Conservation (phyloP, 768 basidiomycete species). For the Lentinula sp. region DNA sequence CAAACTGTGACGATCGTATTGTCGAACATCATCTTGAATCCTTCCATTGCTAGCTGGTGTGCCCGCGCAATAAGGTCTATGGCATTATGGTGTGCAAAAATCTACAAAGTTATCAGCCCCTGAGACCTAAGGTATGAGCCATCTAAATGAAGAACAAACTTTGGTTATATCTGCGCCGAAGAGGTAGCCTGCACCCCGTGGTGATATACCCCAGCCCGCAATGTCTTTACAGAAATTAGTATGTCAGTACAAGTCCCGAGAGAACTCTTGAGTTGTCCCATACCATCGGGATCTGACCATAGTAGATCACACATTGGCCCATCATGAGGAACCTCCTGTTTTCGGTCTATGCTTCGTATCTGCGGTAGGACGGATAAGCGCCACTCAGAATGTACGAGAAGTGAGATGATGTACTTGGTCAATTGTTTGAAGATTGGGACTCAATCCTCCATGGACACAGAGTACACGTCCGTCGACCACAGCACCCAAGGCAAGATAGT, state of each 20-base stretch:
- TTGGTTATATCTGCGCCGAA: slow-evolving; percentile 93
- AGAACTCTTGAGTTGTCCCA: slow-evolving; percentile 13
- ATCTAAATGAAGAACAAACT: background rate
- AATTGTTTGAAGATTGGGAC: slow-evolving; percentile 44
- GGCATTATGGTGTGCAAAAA: slow-evolving; percentile 85
- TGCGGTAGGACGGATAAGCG: slow-evolving; percentile 19
- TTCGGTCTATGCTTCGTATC: slow-evolving; percentile 93
- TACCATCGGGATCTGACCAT: slow-evolving; percentile 99
- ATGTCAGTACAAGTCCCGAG: background rate
- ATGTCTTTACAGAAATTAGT: slow-evolving; percentile 51
- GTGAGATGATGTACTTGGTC: slow-evolving; percentile 8
- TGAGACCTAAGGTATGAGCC: background rate
- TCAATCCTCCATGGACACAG: slow-evolving; percentile 68
- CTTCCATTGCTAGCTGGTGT: slow-evolving; percentile 98
- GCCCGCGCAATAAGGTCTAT: slow-evolving; percentile 95
- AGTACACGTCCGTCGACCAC: slow-evolving; percentile 86
- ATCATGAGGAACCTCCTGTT: slow-evolving; percentile 97
- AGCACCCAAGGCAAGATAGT: slow-evolving; percentile 90
- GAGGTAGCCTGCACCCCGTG: slow-evolving; percentile 94
- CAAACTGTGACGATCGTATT: slow-evolving; percentile 93
- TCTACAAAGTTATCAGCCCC: slow-evolving; percentile 6
- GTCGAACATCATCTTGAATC: slow-evolving; percentile 97
- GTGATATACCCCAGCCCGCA: slow-evolving; percentile 91
- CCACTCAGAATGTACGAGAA: slow-evolving; percentile 9
- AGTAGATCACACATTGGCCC: slow-evolving; percentile 97